Base-by-base conservation (phyloP, 2,329 filamentous ascomycete species). In the Calonectria fujianensis region DNA sequence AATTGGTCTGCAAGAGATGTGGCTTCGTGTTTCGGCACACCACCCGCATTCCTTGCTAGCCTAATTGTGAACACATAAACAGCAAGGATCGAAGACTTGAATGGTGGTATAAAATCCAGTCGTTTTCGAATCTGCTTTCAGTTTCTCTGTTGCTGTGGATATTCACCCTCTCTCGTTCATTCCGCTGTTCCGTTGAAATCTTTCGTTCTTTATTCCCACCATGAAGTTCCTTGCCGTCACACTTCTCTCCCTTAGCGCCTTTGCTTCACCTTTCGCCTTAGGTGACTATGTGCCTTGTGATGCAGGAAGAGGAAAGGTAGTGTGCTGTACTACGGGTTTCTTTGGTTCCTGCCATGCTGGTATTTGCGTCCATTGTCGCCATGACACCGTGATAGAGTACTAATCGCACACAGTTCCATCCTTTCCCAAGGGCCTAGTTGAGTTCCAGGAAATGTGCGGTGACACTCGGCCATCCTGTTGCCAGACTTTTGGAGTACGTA, bases 261-360 rank as follows among this genome's bases (percentile, higher is more conserved):
- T 63, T 39, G 35, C n/a, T 16, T 29, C 57, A 4, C 35, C 57
- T 18, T 41, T 61, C 35, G 57, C 24, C 35, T 41, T 24, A 7
- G 57, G n/a, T 31, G 57, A 24, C 24, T 63, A 63, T 29, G 24
- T 41, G 16, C 57, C 57, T 41, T 63, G 57, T 27, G 35, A 29
- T 29, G 29, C 35, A 6, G 57, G 57, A 29, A 41, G 14, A n/a
- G 57, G 35, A 20, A 14, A 41, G 10, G 57, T 37, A 41, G 41
- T 41, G 57, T 63, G 57, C 14, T 63, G 57, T 20, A 63, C 57
- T 16, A 63, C 57, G 16, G 57, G 57, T 27, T 63, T 63, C 37
- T 63, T 63, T 37, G 57, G 57, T 31, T 41, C 35, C 39, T 63
- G 57, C 18, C 14, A 41, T 4, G 24, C 35, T 3, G 35, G 57